Conservation (phyloP, 176 grass and related monocot genomes). For the Carex myosuroides region DNA sequence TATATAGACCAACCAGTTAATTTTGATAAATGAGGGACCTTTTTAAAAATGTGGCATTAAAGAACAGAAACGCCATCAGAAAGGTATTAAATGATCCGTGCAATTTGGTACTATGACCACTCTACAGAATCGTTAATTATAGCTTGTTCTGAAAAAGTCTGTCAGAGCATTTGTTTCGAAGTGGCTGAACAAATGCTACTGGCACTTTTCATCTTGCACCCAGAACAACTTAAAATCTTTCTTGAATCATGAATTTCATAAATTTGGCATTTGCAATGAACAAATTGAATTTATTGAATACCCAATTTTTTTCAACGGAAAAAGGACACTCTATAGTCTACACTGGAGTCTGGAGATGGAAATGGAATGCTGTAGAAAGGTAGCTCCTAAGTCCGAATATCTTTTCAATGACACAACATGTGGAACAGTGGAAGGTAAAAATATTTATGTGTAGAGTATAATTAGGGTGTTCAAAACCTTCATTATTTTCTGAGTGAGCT, state of each 20-base stretch:
- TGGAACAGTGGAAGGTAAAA: too few species aligned
- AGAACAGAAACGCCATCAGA: not conserved
- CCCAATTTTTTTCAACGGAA: not conserved
- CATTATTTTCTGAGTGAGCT: too few species aligned
- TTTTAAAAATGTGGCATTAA: not conserved
- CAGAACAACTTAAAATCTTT: not conserved
- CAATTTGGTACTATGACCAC: not conserved
- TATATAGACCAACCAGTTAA: not conserved
- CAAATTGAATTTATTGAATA: not conserved
- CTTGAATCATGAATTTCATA: not conserved
- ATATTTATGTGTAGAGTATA: too few species aligned
- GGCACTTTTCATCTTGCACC: not conserved
- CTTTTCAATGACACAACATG: too few species aligned
- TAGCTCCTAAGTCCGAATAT: too few species aligned
- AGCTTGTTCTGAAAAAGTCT: conserved; percentile 20
- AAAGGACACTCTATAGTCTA: not conserved
- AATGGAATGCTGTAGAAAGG: not conserved
- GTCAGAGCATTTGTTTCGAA: conserved; percentile 11
- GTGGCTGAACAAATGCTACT: not conserved
- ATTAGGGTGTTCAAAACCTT: too few species aligned
- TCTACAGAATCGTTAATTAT: conserved; percentile 24
- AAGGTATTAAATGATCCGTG: conserved; percentile 20
- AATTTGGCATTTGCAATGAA: not conserved
- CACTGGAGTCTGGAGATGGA: not conserved
- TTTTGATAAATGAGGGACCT: not conserved